Percentiles rank a stretch among this genome's conserved stretches.
These are phyloP conservation scores for Apostasia shenzhenica DNA, from an alignment of 106 monocot genomes.

Conservation along the genomic window DNA sequence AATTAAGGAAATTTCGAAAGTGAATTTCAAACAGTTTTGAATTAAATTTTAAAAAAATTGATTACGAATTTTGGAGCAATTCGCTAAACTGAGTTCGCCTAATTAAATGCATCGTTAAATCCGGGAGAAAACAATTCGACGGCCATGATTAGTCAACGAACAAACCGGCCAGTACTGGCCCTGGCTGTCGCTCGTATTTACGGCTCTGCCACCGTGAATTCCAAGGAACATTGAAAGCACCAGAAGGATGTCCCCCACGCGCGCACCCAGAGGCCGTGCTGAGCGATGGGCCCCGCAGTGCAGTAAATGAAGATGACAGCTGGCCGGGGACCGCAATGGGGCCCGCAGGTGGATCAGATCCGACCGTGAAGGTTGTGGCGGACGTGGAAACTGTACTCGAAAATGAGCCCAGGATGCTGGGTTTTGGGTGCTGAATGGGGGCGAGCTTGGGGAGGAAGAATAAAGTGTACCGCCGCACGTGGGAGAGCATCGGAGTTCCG, in stretches of 20 bases:
- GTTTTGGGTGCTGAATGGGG: neutral
- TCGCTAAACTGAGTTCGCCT: too few relatives aligned
- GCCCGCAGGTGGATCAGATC: neutral
- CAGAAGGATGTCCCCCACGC: neutral
- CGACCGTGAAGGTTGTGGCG: neutral
- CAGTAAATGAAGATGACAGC: neutral
- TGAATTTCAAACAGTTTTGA: too few relatives aligned
- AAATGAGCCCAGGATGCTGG: neutral
- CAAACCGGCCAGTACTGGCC: too few relatives aligned
- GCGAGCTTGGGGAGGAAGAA: neutral
- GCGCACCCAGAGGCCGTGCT: neutral
- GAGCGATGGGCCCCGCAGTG: neutral
- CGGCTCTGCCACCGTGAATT: neutral
- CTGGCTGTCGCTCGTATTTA: neutral
- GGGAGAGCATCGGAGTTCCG: neutral
- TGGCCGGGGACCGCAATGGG: neutral
- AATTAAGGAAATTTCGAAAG: too few relatives aligned
- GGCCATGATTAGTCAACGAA: neutral
- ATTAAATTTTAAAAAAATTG: too few relatives aligned
- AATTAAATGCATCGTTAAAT: neutral
- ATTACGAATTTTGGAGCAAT: too few relatives aligned
- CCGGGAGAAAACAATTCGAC: neutral
- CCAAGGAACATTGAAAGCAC: too few relatives aligned
- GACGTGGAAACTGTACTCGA: neutral
- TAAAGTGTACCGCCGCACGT: neutral